These are phyloP conservation scores for Cenchrus americanus DNA, from an alignment of 176 grass and related monocot species.

Conservation along the genomic window DNA sequence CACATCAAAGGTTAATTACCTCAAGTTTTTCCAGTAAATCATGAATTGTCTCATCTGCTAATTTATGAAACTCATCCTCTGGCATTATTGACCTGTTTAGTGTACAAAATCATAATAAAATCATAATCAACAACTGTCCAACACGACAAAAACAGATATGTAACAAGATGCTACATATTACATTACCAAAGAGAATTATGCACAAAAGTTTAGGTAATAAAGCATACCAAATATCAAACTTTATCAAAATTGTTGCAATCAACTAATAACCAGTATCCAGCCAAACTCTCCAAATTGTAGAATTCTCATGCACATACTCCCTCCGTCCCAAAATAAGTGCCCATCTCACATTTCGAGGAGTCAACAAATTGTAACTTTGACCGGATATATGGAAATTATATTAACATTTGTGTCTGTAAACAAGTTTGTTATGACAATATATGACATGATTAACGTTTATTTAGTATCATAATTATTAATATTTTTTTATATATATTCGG, in stretches of 20 bases:
- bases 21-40: slow-evolving; percentile 77
- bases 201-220: not conserved
- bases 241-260: not conserved
- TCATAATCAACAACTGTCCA: not conserved
- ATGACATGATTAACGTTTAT: no score
- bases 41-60: slow-evolving; percentile 82
- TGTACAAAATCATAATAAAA: not conserved
- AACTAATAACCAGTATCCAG: not conserved
- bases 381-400: no score
- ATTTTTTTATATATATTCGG: no score
- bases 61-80: slow-evolving; percentile 82
- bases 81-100: slow-evolving; percentile 61
- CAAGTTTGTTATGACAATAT: no score
- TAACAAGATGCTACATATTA: not conserved
- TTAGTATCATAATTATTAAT: no score
- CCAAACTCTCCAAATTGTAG: not conserved
- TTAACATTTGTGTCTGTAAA: no score
- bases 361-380: no score
- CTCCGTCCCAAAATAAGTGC: no score
- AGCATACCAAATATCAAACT: not conserved
- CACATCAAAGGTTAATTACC: slow-evolving; percentile 47
- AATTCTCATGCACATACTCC: not conserved
- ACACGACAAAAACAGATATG: not conserved
- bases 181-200: not conserved
- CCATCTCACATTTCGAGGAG: no score